phyloP scores from a whole-genome alignment of 192 early-diverging fungal genomes.

The Gigaspora rosea region DNA sequence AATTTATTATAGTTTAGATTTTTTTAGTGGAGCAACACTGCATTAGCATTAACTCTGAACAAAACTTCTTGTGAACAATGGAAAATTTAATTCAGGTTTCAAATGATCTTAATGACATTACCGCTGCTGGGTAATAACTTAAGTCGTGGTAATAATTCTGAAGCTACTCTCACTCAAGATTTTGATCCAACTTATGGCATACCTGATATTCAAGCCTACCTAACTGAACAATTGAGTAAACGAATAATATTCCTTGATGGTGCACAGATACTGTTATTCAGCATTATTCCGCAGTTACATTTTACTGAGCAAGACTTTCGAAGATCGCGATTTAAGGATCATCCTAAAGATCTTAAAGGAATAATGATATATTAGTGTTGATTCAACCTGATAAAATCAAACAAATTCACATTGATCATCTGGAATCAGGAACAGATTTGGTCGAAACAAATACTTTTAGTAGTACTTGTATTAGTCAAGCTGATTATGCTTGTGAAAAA shows the following conservation, averaged over 20 bases:
- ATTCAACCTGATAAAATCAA: conserved; percentile 89
- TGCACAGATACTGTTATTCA: conserved; percentile 94
- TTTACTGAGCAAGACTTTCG: conserved; percentile 87
- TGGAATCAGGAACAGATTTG: conserved; percentile 90
- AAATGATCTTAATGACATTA: too few relatives aligned
- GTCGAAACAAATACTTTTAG: conserved; percentile 98
- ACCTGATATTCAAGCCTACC: conserved; percentile 59
- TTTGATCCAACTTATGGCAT: not conserved
- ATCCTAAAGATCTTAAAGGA: conserved; percentile 85
- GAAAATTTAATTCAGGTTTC: too few relatives aligned
- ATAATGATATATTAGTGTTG: conserved; percentile 93
- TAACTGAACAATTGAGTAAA: conserved; percentile 73
- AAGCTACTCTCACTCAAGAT: too few relatives aligned
- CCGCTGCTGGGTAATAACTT: too few relatives aligned
- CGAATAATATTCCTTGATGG: conserved; percentile 97
- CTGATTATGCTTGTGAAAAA: conserved; percentile 86
- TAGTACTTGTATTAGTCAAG: conserved; percentile 87
- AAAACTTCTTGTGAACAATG: too few relatives aligned
- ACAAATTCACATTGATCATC: conserved; percentile 86
- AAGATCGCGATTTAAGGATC: conserved; percentile 80
- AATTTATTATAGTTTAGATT: too few relatives aligned
- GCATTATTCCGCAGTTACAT: conserved; percentile 64
- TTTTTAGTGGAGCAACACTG: too few relatives aligned
- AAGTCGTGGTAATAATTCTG: too few relatives aligned
- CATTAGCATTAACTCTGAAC: too few relatives aligned